Evolutionary conservation across 1,284 basidiomycete species (phyloP).

Genomic region (Vanrija humicola): DNA sequence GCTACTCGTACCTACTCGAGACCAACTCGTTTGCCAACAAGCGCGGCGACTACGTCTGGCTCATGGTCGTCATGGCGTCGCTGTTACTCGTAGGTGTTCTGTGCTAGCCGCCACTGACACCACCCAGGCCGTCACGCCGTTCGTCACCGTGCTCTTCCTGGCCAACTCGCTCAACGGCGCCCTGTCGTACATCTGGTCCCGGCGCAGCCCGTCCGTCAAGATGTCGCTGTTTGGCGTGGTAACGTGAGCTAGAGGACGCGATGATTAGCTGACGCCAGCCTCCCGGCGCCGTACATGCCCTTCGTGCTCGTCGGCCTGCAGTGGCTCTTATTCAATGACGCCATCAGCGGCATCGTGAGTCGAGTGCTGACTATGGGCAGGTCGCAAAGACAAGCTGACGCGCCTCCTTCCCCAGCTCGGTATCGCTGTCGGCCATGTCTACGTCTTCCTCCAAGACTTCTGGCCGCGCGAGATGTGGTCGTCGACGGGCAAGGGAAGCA

Average conservation of each 20-base stretch:
- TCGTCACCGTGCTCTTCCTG: conserved; percentile 81
- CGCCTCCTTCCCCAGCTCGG: conserved; percentile 52
- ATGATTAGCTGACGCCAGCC: conserved; percentile 48
- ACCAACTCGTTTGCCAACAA: conserved; percentile 89
- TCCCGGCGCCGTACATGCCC: conserved; percentile 93
- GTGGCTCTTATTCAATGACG: conserved; percentile 85
- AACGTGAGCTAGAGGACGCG: conserved; percentile 53
- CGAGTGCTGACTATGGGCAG: not conserved
- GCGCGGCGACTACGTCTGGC: conserved; percentile 89
- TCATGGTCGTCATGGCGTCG: conserved; percentile 71
- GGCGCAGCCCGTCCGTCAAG: conserved; percentile 88
- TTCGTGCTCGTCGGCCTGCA: conserved; percentile 77
- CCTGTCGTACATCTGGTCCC: conserved; percentile 94
- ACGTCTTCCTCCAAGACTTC: conserved; percentile 89
- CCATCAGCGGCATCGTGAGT: conserved; percentile 70
- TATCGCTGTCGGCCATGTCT: conserved; percentile 82
- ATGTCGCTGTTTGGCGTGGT: conserved; percentile 92
- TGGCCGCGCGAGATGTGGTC: conserved; percentile 84
- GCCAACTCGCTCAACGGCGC: conserved; percentile 68
- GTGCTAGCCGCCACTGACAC: not conserved
- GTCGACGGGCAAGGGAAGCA: conserved; percentile 50
- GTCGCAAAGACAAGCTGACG: conserved; percentile 9
- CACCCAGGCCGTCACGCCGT: conserved; percentile 73
- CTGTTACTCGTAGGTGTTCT: conserved; percentile 69
- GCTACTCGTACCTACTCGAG: conserved; percentile 92